Evolutionary conservation across 306 rosid genomes (phyloP), one percentile per base, ranked within the genome.

Genomic region (Begonia loranthoides): DNA sequence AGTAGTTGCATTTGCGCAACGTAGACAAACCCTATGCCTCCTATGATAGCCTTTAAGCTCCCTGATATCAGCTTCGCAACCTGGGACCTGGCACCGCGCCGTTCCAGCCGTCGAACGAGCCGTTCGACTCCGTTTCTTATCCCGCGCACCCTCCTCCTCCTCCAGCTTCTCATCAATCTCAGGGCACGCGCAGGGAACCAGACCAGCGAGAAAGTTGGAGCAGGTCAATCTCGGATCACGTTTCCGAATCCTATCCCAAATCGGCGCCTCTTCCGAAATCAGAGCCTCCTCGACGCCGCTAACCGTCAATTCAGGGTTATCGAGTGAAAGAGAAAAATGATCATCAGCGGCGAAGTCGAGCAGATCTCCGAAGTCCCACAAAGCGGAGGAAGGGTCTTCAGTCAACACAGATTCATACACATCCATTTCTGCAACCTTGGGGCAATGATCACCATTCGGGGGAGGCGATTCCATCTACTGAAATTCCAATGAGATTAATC

Each of bases 111-210:
- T 36, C 12, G 62, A 68, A 68, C 94, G 78, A 0, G 51, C 66
- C 10, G 74, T 66, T 55, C 87, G 58, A 7, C 61, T 58, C 44
- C 94, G 78, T 62, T 92, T 92, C 74, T 86, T 86, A 0, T 62
- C 93, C 2, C 70, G 87, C 9, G 71, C 70, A 33, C 73, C 74
- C 4, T 64, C 76, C 4, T 92, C 96, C 19, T 59, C 73, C 51
- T 70, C 99, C 8, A 83, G 62, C 69, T 13, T 55, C 51, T 68
- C 87, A 33, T 92, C 99, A 4, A 92, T 2, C 74, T 92, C 99
- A 12, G 99, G 99, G 39, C 99, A 92, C 0, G 99, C 99, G 19
- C 99, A 92, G 0, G 99, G 99, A 21, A 92, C 71, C 54, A 52
- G 76, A 58, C 99, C 99, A 53, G 99, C 88, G 55, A 92, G 60